Evolutionary conservation across 129 eudicot genomes (phyloP), one percentile per base, ranked within the genome.

Genomic region (Flaveria ramosissima): DNA sequence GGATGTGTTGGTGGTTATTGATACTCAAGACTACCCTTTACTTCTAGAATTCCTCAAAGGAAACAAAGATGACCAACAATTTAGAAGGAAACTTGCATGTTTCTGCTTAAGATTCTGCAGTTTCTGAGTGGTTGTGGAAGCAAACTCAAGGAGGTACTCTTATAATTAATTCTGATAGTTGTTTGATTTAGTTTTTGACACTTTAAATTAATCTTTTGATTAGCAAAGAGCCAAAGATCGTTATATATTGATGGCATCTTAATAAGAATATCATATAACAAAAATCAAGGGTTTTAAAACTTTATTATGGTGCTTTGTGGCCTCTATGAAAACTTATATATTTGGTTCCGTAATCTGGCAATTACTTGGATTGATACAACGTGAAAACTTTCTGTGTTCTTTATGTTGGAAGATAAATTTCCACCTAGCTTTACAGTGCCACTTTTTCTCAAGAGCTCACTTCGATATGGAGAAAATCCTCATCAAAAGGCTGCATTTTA

Each of bases 51-150:
- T 72, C 69, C 93, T 94, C 13, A 72, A 60, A 72, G 89, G 84
- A 45, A 81, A 82, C 30, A 74, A 78, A 48, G 93, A 83, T 71
- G 90, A 89, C 80, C 92, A 80, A 68, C 86, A 84, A 7, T 89
- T 91, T 45, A 85, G 92, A 63, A 94, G 86, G 66, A 85, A 72
- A 80, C 90, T 94, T 8, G 97, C 97, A 94, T 71, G 88, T 83
- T 77, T 96, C 97, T 83, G 81, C 97, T 65, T 94, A 94, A 78
- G 98, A 94, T 82, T 87, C 98, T 75, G 98, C 98, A 62, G 96
- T 94, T 81, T 89, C 98, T 81, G 93, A 91, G 77, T 94, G 98
- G 96, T 55, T 94, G 71, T 89, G 98, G 98, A 94, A 87, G 80
- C 96, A 93, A 80, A 90, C 89, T 20, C 85, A 27, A 14, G 89